Percentiles rank a stretch among this genome's conserved stretches.
These are phyloP conservation scores for Aspergillus fischeri DNA, from an alignment of 2,329 filamentous ascomycete species.

Conservation along the genomic window DNA sequence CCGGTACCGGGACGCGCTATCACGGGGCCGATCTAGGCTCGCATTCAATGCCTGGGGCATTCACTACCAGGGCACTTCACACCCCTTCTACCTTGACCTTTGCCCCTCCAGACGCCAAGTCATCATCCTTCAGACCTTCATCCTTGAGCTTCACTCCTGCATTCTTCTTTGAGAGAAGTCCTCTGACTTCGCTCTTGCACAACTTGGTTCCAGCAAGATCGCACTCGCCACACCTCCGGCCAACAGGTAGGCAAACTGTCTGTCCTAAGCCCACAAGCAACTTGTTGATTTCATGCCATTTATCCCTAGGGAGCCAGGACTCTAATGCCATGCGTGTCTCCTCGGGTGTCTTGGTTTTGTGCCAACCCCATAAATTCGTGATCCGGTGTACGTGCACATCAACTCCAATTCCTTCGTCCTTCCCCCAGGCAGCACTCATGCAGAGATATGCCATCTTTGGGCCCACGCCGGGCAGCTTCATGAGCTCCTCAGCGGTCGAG, in stretches of 20 bases:
- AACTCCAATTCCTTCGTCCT: constrained; percentile 76
- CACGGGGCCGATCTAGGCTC: not conserved
- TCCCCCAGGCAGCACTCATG: constrained; percentile 70
- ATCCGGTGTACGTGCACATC: constrained; percentile 95
- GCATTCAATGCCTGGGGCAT: constrained; percentile 7
- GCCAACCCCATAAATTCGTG: constrained; percentile 91
- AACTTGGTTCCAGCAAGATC: constrained; percentile 70
- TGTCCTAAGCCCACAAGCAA: constrained; percentile 85
- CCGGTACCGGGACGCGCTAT: not conserved
- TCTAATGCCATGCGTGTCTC: constrained; percentile 73
- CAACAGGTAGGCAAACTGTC: constrained; percentile 76
- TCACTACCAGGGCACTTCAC: not conserved
- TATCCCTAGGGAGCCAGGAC: constrained; percentile 75
- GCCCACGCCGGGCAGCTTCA: constrained; percentile 77
- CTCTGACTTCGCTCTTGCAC: constrained; percentile 68
- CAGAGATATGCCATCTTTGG: constrained; percentile 94
- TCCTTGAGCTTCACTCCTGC: constrained; percentile 29
- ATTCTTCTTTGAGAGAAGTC: constrained; percentile 57
- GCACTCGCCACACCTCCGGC: constrained; percentile 79
- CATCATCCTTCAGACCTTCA: constrained; percentile 3
- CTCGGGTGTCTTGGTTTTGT: constrained; percentile 75
- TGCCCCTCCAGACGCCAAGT: constrained; percentile 5
- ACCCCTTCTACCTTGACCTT: constrained; percentile 26
- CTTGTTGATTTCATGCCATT: constrained; percentile 90
- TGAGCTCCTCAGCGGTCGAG: constrained; percentile 68